phyloP scores from a whole-genome alignment of 108 stramenopile genomes.

The Seminavis robusta region DNA sequence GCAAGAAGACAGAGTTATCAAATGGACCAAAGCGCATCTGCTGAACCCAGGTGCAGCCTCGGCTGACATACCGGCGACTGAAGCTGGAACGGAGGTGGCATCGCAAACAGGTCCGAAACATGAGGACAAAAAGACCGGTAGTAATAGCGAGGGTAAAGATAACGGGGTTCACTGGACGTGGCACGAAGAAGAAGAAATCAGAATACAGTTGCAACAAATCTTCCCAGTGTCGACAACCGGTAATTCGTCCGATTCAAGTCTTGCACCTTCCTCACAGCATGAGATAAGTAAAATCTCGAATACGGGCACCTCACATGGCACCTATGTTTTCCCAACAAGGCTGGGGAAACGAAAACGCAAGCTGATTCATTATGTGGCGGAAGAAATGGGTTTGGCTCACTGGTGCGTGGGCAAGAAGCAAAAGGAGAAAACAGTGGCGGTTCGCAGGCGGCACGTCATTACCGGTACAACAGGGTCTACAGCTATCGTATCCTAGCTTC shows the following conservation, averaged over 20 bases:
- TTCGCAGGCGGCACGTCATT: slow-evolving; percentile 31
- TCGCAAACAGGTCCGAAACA: too few species aligned
- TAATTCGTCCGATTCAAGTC: too few species aligned
- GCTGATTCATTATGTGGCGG: slow-evolving; percentile 65
- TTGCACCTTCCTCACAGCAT: too few species aligned
- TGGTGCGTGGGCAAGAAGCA: slow-evolving; percentile 60
- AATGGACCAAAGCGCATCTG: slow-evolving; percentile 36
- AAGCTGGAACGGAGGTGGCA: background rate
- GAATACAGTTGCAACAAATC: slow-evolving; percentile 31
- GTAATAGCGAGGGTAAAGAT: too few species aligned
- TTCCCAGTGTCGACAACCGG: slow-evolving; percentile 3
- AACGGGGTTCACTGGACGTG: slow-evolving; percentile 52
- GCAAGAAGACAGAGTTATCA: too few species aligned
- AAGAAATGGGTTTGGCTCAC: slow-evolving; percentile 45
- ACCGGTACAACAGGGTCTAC: too few species aligned
- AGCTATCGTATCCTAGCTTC: too few species aligned
- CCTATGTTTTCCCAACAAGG: slow-evolving; percentile 33
- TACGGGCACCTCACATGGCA: background rate
- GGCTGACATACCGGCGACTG: background rate
- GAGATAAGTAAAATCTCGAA: too few species aligned
- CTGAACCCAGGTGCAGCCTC: slow-evolving; percentile 3
- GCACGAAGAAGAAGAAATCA: slow-evolving; percentile 45
- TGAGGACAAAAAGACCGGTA: too few species aligned
- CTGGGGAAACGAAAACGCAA: slow-evolving; percentile 61
- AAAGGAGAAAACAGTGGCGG: slow-evolving; percentile 59